Evolutionary conservation across 106 monocot genomes (phyloP), one percentile per base, ranked within the genome.

Genomic region (Phalaenopsis aphrodite): DNA sequence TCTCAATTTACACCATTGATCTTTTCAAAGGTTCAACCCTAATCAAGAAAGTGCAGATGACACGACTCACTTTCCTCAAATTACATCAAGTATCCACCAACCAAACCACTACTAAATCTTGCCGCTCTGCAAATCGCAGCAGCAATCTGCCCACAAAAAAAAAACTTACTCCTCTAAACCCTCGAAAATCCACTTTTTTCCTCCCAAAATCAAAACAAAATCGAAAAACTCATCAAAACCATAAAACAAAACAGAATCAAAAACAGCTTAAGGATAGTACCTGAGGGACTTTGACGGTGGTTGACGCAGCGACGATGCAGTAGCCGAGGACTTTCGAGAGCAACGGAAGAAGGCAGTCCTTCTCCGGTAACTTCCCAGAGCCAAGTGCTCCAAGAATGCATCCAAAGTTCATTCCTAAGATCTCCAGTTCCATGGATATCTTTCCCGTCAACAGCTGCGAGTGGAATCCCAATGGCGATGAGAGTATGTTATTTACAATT

Each of bases 251-350:
- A 37, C 38, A 69, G 69, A 39, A 69, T 12, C 14, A 37, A 3
- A 39, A 11, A 2, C 15, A 3, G 39, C 5, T 4, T 9, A 36
- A 4, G 9, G 18, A 18, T 11, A 15, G 30, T 43, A 92, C 98
- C 94, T 98, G 98, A 38, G 97, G 98, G 81, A 98, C 45, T 43
- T 98, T 98, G 84, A 93, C 98, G 79, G 90, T 94, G 87, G 90
- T 92, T 71, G 98, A 98, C 41, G 90, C 98, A 55, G 91, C 91
- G 57, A 98, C 91, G 90, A 98, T 98, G 86, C 85, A 81, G 82
- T 98, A 98, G 14, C 98, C 98, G 56, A 98, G 91, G 73, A 98
- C 78, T 86, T 94, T 98, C 16, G 98, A 89, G 45, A 91, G 79
- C 75, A 98, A 87, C 17, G 98, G 92, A 12, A 98, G 85, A 8